phyloP scores from a whole-genome alignment of 768 basidiomycete genomes.

The Hysterangium stoloniferum region DNA sequence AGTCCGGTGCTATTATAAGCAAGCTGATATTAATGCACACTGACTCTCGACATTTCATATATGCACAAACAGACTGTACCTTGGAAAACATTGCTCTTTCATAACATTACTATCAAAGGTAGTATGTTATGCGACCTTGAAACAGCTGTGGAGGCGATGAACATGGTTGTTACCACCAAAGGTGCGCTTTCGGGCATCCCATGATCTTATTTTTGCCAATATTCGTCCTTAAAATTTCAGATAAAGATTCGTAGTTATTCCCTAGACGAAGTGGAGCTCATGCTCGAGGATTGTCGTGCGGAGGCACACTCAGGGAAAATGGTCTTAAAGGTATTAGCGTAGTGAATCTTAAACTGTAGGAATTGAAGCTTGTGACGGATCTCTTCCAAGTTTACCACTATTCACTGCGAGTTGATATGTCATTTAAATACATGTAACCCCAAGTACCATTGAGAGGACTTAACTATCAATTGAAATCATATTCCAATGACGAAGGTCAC shows the following conservation, averaged over 20 bases:
- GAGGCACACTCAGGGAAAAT: not conserved
- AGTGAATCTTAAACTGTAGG: no score
- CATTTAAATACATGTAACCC: no score
- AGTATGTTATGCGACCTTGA: not conserved
- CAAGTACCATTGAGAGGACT: no score
- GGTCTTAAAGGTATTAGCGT: not conserved
- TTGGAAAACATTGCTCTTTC: not conserved
- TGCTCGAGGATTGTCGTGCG: slow-evolving; percentile 5
- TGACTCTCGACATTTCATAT: no score
- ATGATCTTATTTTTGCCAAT: not conserved
- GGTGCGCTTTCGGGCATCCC: not conserved
- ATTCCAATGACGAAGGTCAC: no score
- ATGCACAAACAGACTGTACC: not conserved
- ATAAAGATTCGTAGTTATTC: not conserved
- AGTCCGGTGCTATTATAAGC: no score
- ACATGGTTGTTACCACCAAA: not conserved
- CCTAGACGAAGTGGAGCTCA: slow-evolving; percentile 1
- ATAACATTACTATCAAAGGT: slow-evolving; percentile 4
- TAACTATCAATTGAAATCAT: no score
- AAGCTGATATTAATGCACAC: no score
- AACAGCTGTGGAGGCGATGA: not conserved
- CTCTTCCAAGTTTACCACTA: no score
- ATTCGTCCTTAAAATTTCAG: not conserved
- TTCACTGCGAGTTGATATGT: no score
- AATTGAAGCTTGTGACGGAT: no score